These are phyloP conservation scores for Cadophora gregata DNA, from an alignment of 2,329 filamentous ascomycete genomes.

Conservation along the genomic window DNA sequence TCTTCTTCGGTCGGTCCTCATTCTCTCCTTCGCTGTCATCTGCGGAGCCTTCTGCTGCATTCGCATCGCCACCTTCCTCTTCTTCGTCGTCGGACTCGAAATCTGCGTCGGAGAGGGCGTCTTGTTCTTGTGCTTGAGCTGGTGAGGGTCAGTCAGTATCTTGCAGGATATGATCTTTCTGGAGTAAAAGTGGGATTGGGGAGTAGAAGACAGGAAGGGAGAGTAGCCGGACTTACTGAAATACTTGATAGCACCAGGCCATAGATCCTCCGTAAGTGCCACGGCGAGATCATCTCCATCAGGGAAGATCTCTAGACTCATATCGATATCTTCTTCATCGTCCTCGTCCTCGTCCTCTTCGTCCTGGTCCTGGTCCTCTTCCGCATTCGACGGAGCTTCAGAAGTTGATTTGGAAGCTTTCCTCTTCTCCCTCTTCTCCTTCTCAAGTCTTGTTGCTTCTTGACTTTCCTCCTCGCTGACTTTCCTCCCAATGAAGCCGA, in stretches of 20 bases:
- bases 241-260: conserved; percentile 86
- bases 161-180: too few species aligned
- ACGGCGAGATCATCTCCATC: conserved; percentile 83
- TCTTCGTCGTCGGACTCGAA: conserved; percentile 69
- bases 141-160: conserved; percentile 50
- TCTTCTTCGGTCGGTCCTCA: conserved; percentile 10
- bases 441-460: conserved; percentile 64
- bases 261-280: conserved; percentile 84
- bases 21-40: conserved; percentile 33
- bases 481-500: conserved; percentile 76
- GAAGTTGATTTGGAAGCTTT: conserved; percentile 46
- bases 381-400: conserved; percentile 47
- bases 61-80: conserved; percentile 49
- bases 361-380: conserved; percentile 49
- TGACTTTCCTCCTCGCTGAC: conserved; percentile 75
- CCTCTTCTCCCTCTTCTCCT: conserved; percentile 57
- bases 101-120: conserved; percentile 70
- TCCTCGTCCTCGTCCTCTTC: too few species aligned
- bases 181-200: too few species aligned
- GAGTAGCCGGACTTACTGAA: conserved; percentile 68
- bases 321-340: conserved; percentile 63
- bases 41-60: conserved; percentile 11
- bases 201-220: conserved; percentile 12
- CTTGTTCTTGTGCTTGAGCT: conserved; percentile 75
- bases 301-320: conserved; percentile 84